phyloP scores from a whole-genome alignment of 2,329 filamentous ascomycete species.

The Periconia sp. region DNA sequence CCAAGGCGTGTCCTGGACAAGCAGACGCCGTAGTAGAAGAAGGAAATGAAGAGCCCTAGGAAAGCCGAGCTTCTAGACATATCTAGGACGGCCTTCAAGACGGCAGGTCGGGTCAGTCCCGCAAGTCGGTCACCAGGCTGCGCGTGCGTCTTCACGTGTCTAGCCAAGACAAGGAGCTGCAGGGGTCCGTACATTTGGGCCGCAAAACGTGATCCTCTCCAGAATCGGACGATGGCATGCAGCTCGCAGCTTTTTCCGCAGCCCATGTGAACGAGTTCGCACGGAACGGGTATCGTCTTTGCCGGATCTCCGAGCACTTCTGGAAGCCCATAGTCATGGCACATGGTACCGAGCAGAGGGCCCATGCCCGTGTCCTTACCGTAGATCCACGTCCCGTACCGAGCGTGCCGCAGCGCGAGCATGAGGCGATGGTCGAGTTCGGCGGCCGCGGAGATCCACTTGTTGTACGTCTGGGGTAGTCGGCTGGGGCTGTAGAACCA shows the following conservation, averaged over 20 bases:
- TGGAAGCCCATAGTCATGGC: constrained; percentile 72
- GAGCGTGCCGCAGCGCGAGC: constrained; percentile 72
- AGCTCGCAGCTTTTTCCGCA: constrained; percentile 74
- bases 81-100: constrained; percentile 61
- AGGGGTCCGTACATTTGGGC: constrained; percentile 79
- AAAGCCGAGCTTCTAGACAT: constrained; percentile 77
- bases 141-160: constrained; percentile 12
- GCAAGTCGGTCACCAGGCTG: constrained; percentile 23
- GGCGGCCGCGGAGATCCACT: constrained; percentile 81
- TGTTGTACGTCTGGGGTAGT: constrained; percentile 75
- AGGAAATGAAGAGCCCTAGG: constrained; percentile 74
- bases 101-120: constrained; percentile 30
- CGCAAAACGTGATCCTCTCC: constrained; percentile 73
- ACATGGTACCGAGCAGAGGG: constrained; percentile 72
- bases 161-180: constrained; percentile 56
- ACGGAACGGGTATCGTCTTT: constrained; percentile 74
- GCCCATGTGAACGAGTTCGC: constrained; percentile 84
- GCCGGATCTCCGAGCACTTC: constrained; percentile 75
- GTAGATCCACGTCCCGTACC: constrained; percentile 70
- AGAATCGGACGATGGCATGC: constrained; percentile 73
- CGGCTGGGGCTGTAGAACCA: constrained; percentile 80
- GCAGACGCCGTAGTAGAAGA: constrained; percentile 88
- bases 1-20: constrained; percentile 76
- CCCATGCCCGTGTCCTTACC: constrained; percentile 75
- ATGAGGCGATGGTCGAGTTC: constrained; percentile 77